Conservation (phyloP, 768 basidiomycete species). For the Pulveroboletus sp. region DNA sequence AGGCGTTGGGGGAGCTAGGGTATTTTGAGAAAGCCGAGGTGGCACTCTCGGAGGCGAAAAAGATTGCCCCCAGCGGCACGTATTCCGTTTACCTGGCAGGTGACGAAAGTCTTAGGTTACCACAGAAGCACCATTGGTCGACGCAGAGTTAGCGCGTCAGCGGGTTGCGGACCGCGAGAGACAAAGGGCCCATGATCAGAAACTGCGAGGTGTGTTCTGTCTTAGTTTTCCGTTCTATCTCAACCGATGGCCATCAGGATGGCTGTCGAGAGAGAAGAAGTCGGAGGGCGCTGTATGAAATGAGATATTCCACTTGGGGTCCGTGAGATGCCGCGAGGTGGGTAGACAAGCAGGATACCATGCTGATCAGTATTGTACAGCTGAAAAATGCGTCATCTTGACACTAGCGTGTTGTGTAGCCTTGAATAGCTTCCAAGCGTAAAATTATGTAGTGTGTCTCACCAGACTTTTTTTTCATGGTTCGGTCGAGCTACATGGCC, state of each 20-base stretch:
- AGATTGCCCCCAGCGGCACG: constrained; percentile 57
- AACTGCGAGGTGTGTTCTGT: constrained; percentile 57
- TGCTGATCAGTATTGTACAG: constrained; percentile 4
- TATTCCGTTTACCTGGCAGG: not conserved
- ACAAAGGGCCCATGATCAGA: constrained; percentile 60
- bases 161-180: constrained; percentile 61
- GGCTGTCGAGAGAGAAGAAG: constrained; percentile 31
- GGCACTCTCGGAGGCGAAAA: constrained; percentile 59
- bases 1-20: constrained; percentile 71
- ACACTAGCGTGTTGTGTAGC: no score
- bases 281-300: constrained; percentile 7
- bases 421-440: no score
- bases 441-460: no score
- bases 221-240: not conserved
- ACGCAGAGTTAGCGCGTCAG: constrained; percentile 61
- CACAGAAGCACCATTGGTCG: constrained; percentile 52
- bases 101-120: not conserved
- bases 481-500: no score
- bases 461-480: no score
- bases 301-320: not conserved
- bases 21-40: constrained; percentile 69
- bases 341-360: constrained; percentile 18
- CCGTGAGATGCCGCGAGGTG: not conserved
- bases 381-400: not conserved
- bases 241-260: constrained; percentile 19